Percentiles rank a stretch among this genome's conserved stretches.
Conservation (phyloP, 441 rosid genomes). For the Mallotus repandus region DNA sequence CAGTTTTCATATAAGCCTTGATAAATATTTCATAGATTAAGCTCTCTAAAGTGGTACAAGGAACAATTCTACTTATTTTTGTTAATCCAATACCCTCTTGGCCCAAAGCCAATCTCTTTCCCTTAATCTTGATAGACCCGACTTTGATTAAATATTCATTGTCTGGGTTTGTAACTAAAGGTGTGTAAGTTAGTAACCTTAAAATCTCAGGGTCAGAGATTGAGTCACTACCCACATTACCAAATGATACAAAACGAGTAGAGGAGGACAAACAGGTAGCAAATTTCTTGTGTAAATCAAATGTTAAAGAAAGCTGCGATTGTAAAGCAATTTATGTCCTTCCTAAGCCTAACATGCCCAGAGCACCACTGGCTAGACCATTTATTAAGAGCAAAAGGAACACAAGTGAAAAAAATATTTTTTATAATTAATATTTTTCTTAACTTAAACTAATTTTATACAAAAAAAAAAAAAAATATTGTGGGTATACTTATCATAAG, state of each 20-base stretch:
- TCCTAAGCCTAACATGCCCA: slow-evolving; percentile 22
- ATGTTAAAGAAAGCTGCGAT: slow-evolving; percentile 19
- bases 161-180: slow-evolving; percentile 9
- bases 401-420: slow-evolving; percentile 51
- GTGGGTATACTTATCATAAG: too few species aligned
- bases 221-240: slow-evolving; percentile 7
- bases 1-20: slow-evolving; percentile 44
- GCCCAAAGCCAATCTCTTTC: slow-evolving; percentile 33
- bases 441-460: too few species aligned
- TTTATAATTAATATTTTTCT: too few species aligned
- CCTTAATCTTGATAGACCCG: slow-evolving; percentile 53
- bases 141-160: slow-evolving; percentile 25
- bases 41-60: slow-evolving; percentile 62
- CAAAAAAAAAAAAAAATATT: too few species aligned
- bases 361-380: slow-evolving; percentile 13
- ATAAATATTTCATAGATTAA: slow-evolving; percentile 45
- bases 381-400: slow-evolving; percentile 25
- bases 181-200: slow-evolving; percentile 20
- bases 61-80: slow-evolving; percentile 55
- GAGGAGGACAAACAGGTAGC: slow-evolving; percentile 17
- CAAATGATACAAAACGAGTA: slow-evolving; percentile 15
- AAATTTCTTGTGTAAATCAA: slow-evolving; percentile 13
- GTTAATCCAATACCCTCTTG: slow-evolving; percentile 17
- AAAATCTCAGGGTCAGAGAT: slow-evolving; percentile 15
- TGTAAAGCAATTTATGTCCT: slow-evolving; percentile 7